Evolutionary conservation across 208 protist genomes (phyloP), one percentile per base, ranked within the genome.

Genomic region (Leishmania gerbilli): DNA sequence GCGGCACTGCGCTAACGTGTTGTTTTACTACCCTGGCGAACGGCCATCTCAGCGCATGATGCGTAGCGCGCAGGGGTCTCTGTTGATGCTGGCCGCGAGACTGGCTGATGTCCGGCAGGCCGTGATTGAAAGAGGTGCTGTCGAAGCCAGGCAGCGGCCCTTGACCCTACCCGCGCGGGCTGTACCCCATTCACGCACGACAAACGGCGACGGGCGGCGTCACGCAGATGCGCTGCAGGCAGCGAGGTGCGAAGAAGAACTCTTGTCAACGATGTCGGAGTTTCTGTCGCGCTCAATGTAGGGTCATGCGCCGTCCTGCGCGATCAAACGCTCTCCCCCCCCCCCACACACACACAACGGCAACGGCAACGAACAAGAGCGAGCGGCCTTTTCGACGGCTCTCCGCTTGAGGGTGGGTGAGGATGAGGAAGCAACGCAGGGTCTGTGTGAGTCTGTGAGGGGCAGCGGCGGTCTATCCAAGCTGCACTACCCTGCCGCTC

Each of bases 1-100:
- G n/a, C 76, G 76, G 11, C 76, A 76, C 9, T 80, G 78, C 76
- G 72, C 74, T 64, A 68, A 78, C 71, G 62, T 58, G 81, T 69
- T 84, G 47, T 58, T 71, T 13, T 80, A 45, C 19, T 75, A 64
- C 62, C 69, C 62, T 9, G 71, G 68, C 3, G 71, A 80, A 37
- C 81, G 68, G 40, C 62, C 65, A 72, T 80, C 42, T 45, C 68
- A 77, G 62, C 71, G 71, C 51, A 78, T 78, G 71, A 74, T 76
- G 76, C 75, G 49, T 53, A 53, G 76, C n/a, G 31, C 80, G 17
- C 76, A 85, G 27, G 27, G 53, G 9, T 79, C 49, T 58, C 51
- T 82, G 40, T 42, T 76, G 19, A 62, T 47, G 5, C 72, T 79
- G 74, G 72, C 49, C 0, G 45, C 64, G 7, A 77, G 71, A 11